These are phyloP conservation scores for Closterium sp. DNA, from an alignment of 139 green algal genomes.

Conservation along the genomic window DNA sequence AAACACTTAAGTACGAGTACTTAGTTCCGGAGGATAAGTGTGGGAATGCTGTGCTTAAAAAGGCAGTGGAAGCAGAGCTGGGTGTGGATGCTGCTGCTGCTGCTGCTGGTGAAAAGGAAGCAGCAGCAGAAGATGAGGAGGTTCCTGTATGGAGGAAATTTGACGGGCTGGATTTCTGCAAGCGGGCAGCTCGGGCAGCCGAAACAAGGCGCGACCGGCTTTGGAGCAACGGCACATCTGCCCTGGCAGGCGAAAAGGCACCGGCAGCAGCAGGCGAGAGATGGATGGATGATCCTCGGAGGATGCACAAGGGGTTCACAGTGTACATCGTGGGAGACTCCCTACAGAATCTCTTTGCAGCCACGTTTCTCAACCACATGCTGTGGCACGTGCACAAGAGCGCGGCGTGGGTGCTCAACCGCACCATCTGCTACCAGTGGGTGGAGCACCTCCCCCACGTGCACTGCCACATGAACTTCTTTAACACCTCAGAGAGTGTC, in stretches of 20 bases:
- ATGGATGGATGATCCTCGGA: not conserved
- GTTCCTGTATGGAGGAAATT: not conserved
- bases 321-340: not conserved
- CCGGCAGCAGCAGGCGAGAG: not conserved
- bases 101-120: not conserved
- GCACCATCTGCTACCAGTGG: not conserved
- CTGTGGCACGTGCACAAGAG: not conserved
- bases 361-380: not conserved
- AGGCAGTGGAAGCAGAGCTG: not conserved
- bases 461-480: not conserved
- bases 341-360: not conserved
- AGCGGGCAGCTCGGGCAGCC: not conserved
- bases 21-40: not conserved
- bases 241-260: no score
- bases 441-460: not conserved
- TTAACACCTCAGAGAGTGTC: not conserved
- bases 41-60: not conserved
- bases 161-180: not conserved
- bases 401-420: not conserved
- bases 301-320: not conserved
- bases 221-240: not conserved
- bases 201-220: not conserved
- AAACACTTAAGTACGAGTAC: not conserved
- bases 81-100: not conserved
- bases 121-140: not conserved